phyloP scores from a whole-genome alignment of 1,139 yeast genomes.

The Magnusiomyces ingens region DNA sequence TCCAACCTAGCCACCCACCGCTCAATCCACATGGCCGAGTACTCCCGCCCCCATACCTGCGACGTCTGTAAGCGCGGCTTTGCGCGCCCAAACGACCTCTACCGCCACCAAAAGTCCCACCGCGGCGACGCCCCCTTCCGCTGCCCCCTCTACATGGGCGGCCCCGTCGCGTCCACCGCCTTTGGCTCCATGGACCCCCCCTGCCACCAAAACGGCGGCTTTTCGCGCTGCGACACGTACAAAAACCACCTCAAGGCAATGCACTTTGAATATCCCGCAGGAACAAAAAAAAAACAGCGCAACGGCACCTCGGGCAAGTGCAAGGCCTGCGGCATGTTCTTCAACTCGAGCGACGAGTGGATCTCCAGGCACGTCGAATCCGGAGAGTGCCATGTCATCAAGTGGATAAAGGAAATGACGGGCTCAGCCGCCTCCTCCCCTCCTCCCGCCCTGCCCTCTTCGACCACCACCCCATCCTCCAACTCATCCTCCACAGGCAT shows the following conservation, averaged over 20 bases:
- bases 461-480: too few species aligned
- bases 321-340: constrained; percentile 62
- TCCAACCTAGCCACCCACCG: constrained; percentile 82
- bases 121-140: constrained; percentile 33
- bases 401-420: not conserved
- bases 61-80: constrained; percentile 74
- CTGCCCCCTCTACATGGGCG: constrained; percentile 28
- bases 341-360: constrained; percentile 74
- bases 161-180: not conserved
- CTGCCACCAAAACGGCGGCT: constrained; percentile 79
- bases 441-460: too few species aligned
- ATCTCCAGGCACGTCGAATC: constrained; percentile 61
- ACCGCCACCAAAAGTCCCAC: constrained; percentile 79
- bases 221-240: constrained; percentile 84
- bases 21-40: constrained; percentile 70
- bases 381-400: constrained; percentile 24
- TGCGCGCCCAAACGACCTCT: constrained; percentile 79
- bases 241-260: constrained; percentile 86
- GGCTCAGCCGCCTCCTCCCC: too few species aligned
- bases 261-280: constrained; percentile 83
- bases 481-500: too few species aligned
- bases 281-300: constrained; percentile 76
- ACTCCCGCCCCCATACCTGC: constrained; percentile 56
- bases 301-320: constrained; percentile 63
- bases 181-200: constrained; percentile 4